Base-by-base conservation (phyloP, 257 asterid genomes). In the Avicennia marina region DNA sequence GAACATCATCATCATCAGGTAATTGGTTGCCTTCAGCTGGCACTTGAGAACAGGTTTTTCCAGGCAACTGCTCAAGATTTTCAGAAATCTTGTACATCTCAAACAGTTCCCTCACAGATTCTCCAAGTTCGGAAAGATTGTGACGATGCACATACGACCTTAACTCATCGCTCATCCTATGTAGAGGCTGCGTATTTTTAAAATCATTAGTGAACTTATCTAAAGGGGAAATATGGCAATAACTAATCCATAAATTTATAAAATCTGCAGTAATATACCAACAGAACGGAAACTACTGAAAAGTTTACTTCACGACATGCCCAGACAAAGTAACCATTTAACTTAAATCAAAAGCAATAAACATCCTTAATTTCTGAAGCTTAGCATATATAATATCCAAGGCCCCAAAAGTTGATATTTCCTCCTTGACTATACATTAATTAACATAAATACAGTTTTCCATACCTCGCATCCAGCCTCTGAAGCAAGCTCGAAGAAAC, bases 381-480 rank as follows among this genome's bases (percentile, higher is more conserved):
- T n/a, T n/a, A n/a, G n/a, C n/a, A n/a, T n/a, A n/a, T n/a, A n/a
- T n/a, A n/a, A n/a, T n/a, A n/a, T n/a, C n/a, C n/a, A n/a, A n/a
- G n/a, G n/a, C n/a, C n/a, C n/a, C n/a, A n/a, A n/a, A n/a, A n/a
- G n/a, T n/a, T n/a, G n/a, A 36, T 12, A 17, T 17, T 53, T 10
- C 3, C 18, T 20, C 11, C 27, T 0, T 8, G 39, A 39, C 19
- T 6, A 13, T 6, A 15, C n/a, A 57, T 9, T 41, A 21, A 11
- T 13, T 10, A 18, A 39, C 18, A 21, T 38, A 20, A 11, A 18
- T 2, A 9, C 6, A 47, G 10, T 6, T 26, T 27, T 62, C 18
- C 43, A 20, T 81, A 87, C 98, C 95, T 88, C 95, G 45, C 95
- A 88, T 21, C 88, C 89, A 63, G 94, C 84, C 70, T 88, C 95